Evolutionary conservation across 345 rosid genomes (phyloP).

Genomic region (Gossypium turneri): DNA sequence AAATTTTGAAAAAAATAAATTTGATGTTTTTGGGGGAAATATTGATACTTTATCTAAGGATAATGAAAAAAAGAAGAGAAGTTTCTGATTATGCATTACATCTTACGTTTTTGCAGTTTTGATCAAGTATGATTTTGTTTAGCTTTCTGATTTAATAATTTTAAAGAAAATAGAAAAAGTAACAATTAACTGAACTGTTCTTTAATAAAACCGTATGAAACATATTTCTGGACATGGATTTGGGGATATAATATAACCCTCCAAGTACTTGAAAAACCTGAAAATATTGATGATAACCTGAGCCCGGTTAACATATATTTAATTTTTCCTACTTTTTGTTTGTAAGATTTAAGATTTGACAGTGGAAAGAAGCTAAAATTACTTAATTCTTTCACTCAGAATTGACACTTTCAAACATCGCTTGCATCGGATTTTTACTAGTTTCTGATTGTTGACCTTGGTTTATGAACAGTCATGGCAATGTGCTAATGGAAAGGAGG

Average conservation of each 20-base stretch:
- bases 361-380: not conserved
- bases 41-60: not conserved
- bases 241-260: not conserved
- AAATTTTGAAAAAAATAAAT: not conserved
- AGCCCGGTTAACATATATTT: not conserved
- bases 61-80: not conserved
- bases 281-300: not conserved
- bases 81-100: not conserved
- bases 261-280: not conserved
- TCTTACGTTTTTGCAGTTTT: not conserved
- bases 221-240: not conserved
- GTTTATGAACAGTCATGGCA: constrained; percentile 32
- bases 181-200: not conserved
- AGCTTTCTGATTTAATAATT: not conserved
- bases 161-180: not conserved
- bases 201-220: not conserved
- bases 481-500: constrained; percentile 33
- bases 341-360: not conserved
- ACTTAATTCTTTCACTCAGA: not conserved
- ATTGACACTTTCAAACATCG: not conserved
- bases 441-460: not conserved
- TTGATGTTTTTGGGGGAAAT: not conserved
- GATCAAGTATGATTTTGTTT: not conserved
- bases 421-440: not conserved
- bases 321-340: not conserved